Evolutionary conservation across 1,139 yeast genomes (phyloP), one percentile per base, ranked within the genome.

Genomic region (Torulaspora pretoriensis): DNA sequence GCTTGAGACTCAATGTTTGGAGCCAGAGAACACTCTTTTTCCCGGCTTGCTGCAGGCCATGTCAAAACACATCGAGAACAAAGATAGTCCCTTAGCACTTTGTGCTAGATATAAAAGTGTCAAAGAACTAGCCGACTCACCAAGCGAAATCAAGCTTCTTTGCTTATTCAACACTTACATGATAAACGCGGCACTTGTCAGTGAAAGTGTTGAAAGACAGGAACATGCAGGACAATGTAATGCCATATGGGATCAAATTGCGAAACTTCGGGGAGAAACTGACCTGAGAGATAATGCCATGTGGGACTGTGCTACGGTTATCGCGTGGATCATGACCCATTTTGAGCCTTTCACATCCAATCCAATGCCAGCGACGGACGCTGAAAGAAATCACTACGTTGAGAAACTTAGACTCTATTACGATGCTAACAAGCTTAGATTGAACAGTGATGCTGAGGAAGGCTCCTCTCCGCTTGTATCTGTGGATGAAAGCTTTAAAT

Each of bases 271-370:
- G 16, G 34, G 40, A n/a, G 42, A 39, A 7, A 45, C 58, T 3
- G 51, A 51, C 17, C 42, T 59, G 12, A 38, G 35, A 3, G 31
- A 49, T 7, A 61, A 58, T 38, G 37, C 49, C 12, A 48, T 54
- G 19, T 61, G 64, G 63, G 57, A 54, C 16, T 55, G 63, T 40
- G 59, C 63, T 1, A 39, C 55, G n/a, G 45, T 53, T 3, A 40
- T 61, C n/a, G 14, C 60, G 2, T 60, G 65, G 63, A 44, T 61
- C 7, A 52, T 56, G 29, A 38, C 61, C 3, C 64, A 57, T 45
- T 55, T 59, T 29, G 63, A 61, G 28, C 63, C 65, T 1, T 63
- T 63, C 36, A 59, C 61, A 2, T 43, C 48, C 27, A 50, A 49
- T 30, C 59, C 64, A n/a, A 42, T 61, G 33, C 61, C 64, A 8